These are phyloP conservation scores for Rachicladosporium sp. DNA, from an alignment of 2,329 filamentous ascomycete species.

Conservation along the genomic window DNA sequence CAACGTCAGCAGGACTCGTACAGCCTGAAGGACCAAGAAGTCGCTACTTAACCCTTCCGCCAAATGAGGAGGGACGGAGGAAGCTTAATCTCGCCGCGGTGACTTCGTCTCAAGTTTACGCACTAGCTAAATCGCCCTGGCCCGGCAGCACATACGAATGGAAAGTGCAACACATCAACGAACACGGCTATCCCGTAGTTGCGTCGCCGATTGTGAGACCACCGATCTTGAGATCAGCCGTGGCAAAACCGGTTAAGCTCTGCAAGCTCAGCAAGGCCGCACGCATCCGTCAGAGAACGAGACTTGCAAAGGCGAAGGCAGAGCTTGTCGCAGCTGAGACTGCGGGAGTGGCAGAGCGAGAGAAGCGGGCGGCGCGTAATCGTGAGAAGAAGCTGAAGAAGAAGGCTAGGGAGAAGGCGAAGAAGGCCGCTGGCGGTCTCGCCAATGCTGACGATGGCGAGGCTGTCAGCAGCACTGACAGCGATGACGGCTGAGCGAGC, in stretches of 20 bases:
- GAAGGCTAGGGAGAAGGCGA: slow-evolving; percentile 22
- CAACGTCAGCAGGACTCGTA: slow-evolving; percentile 10
- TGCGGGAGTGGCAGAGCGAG: slow-evolving; percentile 19
- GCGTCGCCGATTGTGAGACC: too few relatives aligned
- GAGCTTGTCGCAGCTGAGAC: too few relatives aligned
- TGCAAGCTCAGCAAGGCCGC: too few relatives aligned
- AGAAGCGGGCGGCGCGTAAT: slow-evolving; percentile 22
- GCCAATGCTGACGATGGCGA: not conserved
- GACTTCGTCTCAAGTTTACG: slow-evolving; percentile 11
- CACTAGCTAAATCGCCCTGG: slow-evolving; percentile 8
- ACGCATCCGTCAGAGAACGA: slow-evolving; percentile 7
- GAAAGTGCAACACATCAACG: slow-evolving; percentile 13
- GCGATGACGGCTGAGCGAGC: not conserved
- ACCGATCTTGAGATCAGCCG: too few relatives aligned
- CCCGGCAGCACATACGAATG: slow-evolving; percentile 15
- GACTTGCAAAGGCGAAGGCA: slow-evolving; percentile 12
- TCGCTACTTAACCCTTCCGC: slow-evolving; percentile 13
- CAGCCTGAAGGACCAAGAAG: slow-evolving; percentile 4
- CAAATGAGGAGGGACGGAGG: slow-evolving; percentile 1
- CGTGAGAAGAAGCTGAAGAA: slow-evolving; percentile 26
- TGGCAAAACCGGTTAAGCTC: too few relatives aligned
- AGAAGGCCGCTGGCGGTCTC: slow-evolving; percentile 14
- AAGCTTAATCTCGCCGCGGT: slow-evolving; percentile 10
- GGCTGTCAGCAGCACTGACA: not conserved
- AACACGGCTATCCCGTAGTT: too few relatives aligned